phyloP scores from a whole-genome alignment of 2,329 filamentous ascomycete species.

The Penicillium aurantiogriseum region DNA sequence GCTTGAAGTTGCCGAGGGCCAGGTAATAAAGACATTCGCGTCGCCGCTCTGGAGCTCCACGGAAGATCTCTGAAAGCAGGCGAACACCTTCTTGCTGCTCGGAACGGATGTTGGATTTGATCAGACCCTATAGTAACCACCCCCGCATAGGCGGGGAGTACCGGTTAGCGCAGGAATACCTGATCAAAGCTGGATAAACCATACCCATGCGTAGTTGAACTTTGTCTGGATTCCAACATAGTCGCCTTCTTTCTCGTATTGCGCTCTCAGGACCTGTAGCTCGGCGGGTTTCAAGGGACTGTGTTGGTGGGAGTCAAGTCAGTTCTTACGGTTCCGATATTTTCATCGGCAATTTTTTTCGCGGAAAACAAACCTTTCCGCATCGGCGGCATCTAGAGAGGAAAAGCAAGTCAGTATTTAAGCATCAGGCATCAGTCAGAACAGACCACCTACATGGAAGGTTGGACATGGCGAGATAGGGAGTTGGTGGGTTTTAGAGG shows the following conservation, averaged over 20 bases:
- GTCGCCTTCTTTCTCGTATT: conserved; percentile 97
- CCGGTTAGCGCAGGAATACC: conserved; percentile 1
- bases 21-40: conserved; percentile 98
- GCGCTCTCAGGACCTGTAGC: conserved; percentile 84
- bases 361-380: conserved; percentile 70
- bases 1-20: conserved; percentile 94
- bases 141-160: conserved; percentile 14
- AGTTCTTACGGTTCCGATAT: conserved; percentile 2
- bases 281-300: conserved; percentile 89
- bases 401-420: conserved; percentile 12
- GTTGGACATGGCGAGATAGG: conserved; percentile 42
- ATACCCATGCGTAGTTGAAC: conserved; percentile 99
- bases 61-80: conserved; percentile 94
- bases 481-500: not conserved
- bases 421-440: conserved; percentile 1
- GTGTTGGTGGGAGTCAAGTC: conserved; percentile 37
- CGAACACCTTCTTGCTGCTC: conserved; percentile 95
- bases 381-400: conserved; percentile 84
- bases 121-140: conserved; percentile 66
- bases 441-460: conserved; percentile 48
- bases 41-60: conserved; percentile 83
- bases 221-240: conserved; percentile 97
- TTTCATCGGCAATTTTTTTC: not conserved
- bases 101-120: conserved; percentile 79
- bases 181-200: conserved; percentile 20